Conservation (phyloP, 208 protist genomes). For the Acanthamoeba sp. region DNA sequence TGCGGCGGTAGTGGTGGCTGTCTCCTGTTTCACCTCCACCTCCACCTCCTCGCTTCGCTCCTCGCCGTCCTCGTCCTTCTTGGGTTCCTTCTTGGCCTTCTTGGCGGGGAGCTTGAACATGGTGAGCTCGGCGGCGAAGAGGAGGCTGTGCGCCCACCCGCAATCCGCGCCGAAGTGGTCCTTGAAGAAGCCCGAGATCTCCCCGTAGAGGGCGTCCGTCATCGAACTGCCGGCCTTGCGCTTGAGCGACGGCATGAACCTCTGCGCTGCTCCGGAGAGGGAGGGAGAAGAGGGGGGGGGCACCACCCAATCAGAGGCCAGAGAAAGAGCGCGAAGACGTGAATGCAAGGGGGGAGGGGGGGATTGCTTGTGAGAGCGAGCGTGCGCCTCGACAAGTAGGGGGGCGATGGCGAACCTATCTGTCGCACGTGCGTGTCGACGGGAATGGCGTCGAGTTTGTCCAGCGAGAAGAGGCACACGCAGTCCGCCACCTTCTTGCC, state of each 20-base stretch:
- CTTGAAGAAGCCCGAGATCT: conserved; percentile 73
- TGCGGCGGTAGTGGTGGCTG: too few species aligned
- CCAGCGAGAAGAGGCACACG: conserved; percentile 82
- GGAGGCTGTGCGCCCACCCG: conserved; percentile 80
- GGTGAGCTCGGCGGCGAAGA: conserved; percentile 80
- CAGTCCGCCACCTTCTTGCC: conserved; percentile 87
- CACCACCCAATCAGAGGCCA: too few species aligned
- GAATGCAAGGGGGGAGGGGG: too few species aligned
- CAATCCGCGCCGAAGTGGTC: conserved; percentile 69
- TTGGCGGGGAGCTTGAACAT: conserved; percentile 45
- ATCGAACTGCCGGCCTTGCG: conserved; percentile 8
- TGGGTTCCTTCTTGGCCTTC: not conserved
- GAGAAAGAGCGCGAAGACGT: too few species aligned
- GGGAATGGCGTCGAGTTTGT: conserved; percentile 46
- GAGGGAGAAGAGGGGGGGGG: too few species aligned
- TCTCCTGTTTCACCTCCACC: not conserved
- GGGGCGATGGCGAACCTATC: conserved; percentile 70
- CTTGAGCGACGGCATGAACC: conserved; percentile 74
- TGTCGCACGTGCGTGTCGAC: conserved; percentile 85
- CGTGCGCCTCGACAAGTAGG: not conserved
- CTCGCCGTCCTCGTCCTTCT: conserved; percentile 50
- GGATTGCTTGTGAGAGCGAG: not conserved
- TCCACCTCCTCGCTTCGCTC: not conserved
- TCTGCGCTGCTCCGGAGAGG: conserved; percentile 63
- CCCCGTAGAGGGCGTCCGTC: conserved; percentile 61